Base-by-base conservation (phyloP, 2,329 filamentous ascomycete genomes). In the Fusarium luffae region DNA sequence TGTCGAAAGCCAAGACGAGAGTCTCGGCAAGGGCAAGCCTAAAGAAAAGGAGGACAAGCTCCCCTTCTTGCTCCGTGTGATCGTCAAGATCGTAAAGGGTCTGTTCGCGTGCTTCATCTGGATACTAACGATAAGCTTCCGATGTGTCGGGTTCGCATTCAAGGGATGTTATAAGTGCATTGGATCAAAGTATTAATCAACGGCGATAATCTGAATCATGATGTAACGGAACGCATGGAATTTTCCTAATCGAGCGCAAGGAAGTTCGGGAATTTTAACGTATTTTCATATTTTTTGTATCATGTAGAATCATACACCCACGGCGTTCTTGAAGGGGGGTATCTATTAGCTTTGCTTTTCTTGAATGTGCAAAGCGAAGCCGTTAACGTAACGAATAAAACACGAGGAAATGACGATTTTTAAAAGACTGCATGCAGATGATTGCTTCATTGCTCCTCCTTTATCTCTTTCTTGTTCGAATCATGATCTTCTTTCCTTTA, bases 381-480 rank as follows among this genome's bases (percentile, higher is more conserved):
- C 61, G 21, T 25, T 28, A 47, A 42, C 49, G 59, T 70, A 70
- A 75, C 68, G 68, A 65, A 67, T 49, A 66, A 63, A 63, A 68
- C 48, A 74, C 54, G 54, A 69, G 63, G 50, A 63, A 61, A 72
- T 58, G 52, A 66, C 57, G 46, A 62, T 25, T 25, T 34, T 9
- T 25, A 44, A 49, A 18, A 42, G 41, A 43, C 23, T 50, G 47
- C 21, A 37, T 50, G 47, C 21, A 37, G 41, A 57, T 54, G 66
- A 59, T 49, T 62, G 5, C n/a, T 32, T 52, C 65, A 44, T 46
- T 56, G 13, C 44, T 18, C 47, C 27, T 23, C 42, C 25, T 16
- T 77, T 82, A 89, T 75, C 87, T 83, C 82, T 91, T 91, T 68
- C 89, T 83, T 77, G 87, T 83, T 68, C 86, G 84, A 58, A 90